Evolutionary conservation across 208 protist species (phyloP).

Genomic region (Trypanosoma melophagium): DNA sequence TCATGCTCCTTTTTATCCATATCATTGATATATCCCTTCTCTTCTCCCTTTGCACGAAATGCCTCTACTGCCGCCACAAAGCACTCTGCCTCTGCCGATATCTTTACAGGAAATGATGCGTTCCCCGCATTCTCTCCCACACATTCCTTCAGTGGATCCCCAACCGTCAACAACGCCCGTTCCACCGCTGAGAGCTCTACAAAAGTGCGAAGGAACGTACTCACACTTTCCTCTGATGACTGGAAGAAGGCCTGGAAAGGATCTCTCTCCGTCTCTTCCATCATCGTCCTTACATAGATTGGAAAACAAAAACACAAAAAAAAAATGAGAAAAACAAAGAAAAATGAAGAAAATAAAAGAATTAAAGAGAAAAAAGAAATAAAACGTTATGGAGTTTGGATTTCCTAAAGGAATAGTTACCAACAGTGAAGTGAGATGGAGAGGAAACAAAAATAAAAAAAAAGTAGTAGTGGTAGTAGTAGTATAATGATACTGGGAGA

Average conservation of each 20-base stretch:
- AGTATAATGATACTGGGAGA: too few relatives aligned
- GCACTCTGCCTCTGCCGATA: not conserved
- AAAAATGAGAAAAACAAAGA: slow-evolving; percentile 26
- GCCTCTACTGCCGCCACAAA: not conserved
- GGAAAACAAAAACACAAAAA: slow-evolving; percentile 11
- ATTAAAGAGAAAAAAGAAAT: too few relatives aligned
- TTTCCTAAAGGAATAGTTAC: too few relatives aligned
- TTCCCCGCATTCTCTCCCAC: too few relatives aligned
- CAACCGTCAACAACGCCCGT: slow-evolving; percentile 13
- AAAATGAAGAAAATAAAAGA: too few relatives aligned
- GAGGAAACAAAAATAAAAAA: too few relatives aligned
- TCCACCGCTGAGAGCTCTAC: slow-evolving; percentile 12
- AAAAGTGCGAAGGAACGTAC: slow-evolving; percentile 23
- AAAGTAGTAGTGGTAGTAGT: too few relatives aligned
- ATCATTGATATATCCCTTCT: too few relatives aligned
- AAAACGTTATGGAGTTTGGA: too few relatives aligned
- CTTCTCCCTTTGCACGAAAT: not conserved
- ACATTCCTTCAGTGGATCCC: not conserved
- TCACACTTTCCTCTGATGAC: slow-evolving; percentile 18
- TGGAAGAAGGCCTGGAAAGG: slow-evolving; percentile 20
- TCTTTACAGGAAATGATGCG: not conserved
- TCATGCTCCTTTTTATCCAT: too few relatives aligned
- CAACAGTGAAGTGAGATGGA: too few relatives aligned
- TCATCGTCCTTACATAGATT: slow-evolving; percentile 16
- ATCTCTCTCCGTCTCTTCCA: not conserved